phyloP scores from a whole-genome alignment of 2,329 filamentous ascomycete species.

The Hyphodiscus sp. region DNA sequence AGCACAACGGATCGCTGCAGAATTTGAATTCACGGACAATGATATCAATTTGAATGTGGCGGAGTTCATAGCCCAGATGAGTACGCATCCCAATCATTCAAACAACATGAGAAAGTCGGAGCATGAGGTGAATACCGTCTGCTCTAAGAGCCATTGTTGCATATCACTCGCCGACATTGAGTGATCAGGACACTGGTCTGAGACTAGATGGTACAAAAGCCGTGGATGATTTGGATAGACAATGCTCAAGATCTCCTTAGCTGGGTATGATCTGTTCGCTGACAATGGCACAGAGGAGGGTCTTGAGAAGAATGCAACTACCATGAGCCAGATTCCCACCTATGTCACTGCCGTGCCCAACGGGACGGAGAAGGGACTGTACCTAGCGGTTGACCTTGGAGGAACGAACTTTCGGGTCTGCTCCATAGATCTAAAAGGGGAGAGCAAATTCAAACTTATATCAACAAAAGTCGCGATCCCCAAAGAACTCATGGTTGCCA shows the following conservation, averaged over 20 bases:
- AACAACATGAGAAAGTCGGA: conserved; percentile 12
- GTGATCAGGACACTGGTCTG: too few species aligned
- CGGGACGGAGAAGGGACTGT: conserved; percentile 96
- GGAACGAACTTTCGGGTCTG: conserved; percentile 98
- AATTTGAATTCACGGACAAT: conserved; percentile 78
- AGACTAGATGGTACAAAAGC: too few species aligned
- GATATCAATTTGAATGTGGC: conserved; percentile 74
- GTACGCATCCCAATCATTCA: conserved; percentile 39
- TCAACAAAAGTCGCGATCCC: conserved; percentile 92
- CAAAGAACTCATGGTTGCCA: conserved; percentile 80
- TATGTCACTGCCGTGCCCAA: conserved; percentile 95
- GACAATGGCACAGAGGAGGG: conserved; percentile 61
- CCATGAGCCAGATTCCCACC: conserved; percentile 91
- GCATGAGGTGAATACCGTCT: not conserved
- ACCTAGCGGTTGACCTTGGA: conserved; percentile 94
- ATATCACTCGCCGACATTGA: too few species aligned
- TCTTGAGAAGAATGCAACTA: conserved; percentile 67
- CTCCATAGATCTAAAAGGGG: conserved; percentile 86
- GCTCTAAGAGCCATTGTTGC: too few species aligned
- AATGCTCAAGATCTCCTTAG: too few species aligned
- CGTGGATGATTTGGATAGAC: too few species aligned
- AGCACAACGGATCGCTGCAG: conserved; percentile 70
- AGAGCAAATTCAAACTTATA: conserved; percentile 89
- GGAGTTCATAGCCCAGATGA: conserved; percentile 84
- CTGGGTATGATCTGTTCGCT: not conserved